These are phyloP conservation scores for Phylloporus sp. DNA, from an alignment of 768 basidiomycete genomes.

Conservation along the genomic window DNA sequence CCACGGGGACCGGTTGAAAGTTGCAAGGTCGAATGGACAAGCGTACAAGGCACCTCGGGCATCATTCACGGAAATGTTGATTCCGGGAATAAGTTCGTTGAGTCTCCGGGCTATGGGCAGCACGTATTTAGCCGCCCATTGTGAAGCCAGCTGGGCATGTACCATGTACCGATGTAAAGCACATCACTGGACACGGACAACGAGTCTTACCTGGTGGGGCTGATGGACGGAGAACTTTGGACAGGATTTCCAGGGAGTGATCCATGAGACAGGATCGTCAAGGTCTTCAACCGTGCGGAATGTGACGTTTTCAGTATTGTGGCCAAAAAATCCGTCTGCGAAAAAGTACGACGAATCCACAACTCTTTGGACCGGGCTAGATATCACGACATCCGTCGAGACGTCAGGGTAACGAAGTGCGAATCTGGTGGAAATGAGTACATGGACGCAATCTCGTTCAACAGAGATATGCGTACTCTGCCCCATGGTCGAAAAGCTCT, in stretches of 20 bases:
- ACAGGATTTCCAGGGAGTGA: slow-evolving; percentile 39
- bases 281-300: slow-evolving; percentile 33
- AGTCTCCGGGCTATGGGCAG: slow-evolving; percentile 33
- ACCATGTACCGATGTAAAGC: not conserved
- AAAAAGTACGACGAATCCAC: slow-evolving; percentile 42
- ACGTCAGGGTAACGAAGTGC: slow-evolving; percentile 21
- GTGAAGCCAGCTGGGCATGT: slow-evolving; percentile 14
- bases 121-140: slow-evolving; percentile 34
- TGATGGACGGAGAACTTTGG: slow-evolving; percentile 12
- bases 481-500: slow-evolving; percentile 39
- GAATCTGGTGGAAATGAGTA: slow-evolving; percentile 9
- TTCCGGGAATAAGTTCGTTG: slow-evolving; percentile 30
- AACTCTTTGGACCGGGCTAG: slow-evolving; percentile 21
- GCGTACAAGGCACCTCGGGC: slow-evolving; percentile 39
- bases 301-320: slow-evolving; percentile 21
- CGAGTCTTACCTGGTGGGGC: slow-evolving; percentile 3
- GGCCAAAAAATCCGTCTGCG: slow-evolving; percentile 36
- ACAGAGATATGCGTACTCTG: slow-evolving; percentile 23
- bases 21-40: slow-evolving; percentile 39
- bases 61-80: slow-evolving; percentile 32
- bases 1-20: slow-evolving; percentile 36
- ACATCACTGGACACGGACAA: not conserved
- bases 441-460: not conserved
- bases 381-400: slow-evolving; percentile 15
- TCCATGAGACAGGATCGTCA: slow-evolving; percentile 35